Percentiles rank a stretch among this genome's conserved stretches.
Evolutionary conservation across 805 yeast species (phyloP).

Genomic region (Wickerhamomyces chaumierensis): DNA sequence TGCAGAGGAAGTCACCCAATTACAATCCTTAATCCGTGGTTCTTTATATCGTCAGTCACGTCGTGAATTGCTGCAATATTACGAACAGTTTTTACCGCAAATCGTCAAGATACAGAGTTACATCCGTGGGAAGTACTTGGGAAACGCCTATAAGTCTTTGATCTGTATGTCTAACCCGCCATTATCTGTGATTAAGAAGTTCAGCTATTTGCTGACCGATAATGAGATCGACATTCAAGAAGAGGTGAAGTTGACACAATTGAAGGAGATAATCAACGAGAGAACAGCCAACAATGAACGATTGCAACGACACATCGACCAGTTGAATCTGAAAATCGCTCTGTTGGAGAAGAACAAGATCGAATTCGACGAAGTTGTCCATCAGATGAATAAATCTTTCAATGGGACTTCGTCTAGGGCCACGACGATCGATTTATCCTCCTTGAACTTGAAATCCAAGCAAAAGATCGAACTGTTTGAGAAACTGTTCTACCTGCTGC

Average conservation of each 20-base stretch:
- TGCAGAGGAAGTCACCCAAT: conserved; percentile 23
- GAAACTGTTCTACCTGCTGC: conserved; percentile 69
- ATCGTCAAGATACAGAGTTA: conserved; percentile 67
- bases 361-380: conserved; percentile 55
- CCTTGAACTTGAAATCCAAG: conserved; percentile 24
- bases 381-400: conserved; percentile 25
- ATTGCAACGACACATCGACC: conserved; percentile 63
- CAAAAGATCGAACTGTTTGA: conserved; percentile 59
- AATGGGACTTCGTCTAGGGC: conserved; percentile 2
- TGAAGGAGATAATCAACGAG: conserved; percentile 58
- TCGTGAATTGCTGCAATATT: conserved; percentile 30
- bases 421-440: conserved; percentile 14
- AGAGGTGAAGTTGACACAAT: conserved; percentile 55
- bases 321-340: conserved; percentile 68
- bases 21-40: conserved; percentile 53
- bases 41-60: conserved; percentile 26
- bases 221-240: conserved; percentile 65
- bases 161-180: conserved; percentile 69
- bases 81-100: conserved; percentile 40
- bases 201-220: conserved; percentile 65
- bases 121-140: conserved; percentile 56
- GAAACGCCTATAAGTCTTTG: conserved; percentile 62
- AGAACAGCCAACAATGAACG: conserved; percentile 61
- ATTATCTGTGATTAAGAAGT: conserved; percentile 60
- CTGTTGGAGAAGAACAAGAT: conserved; percentile 71